Base-by-base conservation (phyloP, 306 rosid genomes). In the Gastrolobium villosum region DNA sequence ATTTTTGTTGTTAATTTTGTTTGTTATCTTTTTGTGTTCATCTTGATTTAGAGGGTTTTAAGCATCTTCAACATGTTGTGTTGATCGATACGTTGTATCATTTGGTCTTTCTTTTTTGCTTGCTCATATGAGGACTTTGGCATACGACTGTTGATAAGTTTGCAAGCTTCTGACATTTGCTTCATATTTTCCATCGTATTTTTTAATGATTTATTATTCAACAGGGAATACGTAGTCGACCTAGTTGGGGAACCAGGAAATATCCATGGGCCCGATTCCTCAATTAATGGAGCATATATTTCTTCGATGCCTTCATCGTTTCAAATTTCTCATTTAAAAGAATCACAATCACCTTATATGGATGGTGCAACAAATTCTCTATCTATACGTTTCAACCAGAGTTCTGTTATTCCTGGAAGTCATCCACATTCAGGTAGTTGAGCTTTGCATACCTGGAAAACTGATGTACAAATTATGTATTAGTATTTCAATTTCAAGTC, bases 201-300 rank as follows among this genome's bases (percentile, higher is more conserved):
- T 10, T 67, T 54, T 28, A 52, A 10, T 72, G 62, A 39, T 62
- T 49, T 72, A 28, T 76, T 48, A 60, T 59, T 68, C 75, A 4
- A 77, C 91, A 95, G 99, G 96, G 99, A 95, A 76, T 95, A 91
- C 77, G 94, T 95, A 14, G 99, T 95, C 68, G 99, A 95, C 86
- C 90, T 95, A 77, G 97, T 95, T 75, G 98, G 99, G 82, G 88
- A 95, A 84, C 99, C 98, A 15, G 99, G 99, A 85, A 93, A 87
- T 84, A 84, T 95, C 63, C 97, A 87, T 39, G 90, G 90, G 62
- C 98, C 98, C 77, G 99, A 95, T 80, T 95, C 99, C 70, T 88
- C 93, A 46, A 90, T 95, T 63, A 95, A 95, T 61, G 99, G 98
- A 87, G 97, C 92, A 76, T 87, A 85, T 71, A 81, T 85, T 81